Evolutionary conservation across 1,284 basidiomycete species (phyloP).

Genomic region (Tremellales sp.): DNA sequence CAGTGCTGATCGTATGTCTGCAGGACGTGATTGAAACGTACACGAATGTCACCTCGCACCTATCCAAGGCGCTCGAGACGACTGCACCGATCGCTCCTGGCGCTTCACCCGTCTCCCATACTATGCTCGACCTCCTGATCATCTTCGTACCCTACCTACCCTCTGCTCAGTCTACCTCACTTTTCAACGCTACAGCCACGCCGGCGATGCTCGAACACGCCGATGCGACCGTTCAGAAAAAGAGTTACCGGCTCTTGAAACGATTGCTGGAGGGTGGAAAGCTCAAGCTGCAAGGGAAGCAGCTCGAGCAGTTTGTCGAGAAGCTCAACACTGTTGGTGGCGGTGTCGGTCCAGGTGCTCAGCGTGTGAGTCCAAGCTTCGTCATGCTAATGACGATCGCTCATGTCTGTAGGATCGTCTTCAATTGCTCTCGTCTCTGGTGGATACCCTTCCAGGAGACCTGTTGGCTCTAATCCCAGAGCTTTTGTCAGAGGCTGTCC

Average conservation of each 20-base stretch:
- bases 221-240: conserved; percentile 91
- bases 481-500: conserved; percentile 87
- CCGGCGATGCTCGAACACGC: conserved; percentile 53
- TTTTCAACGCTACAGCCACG: conserved; percentile 57
- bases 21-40: conserved; percentile 78
- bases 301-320: conserved; percentile 56
- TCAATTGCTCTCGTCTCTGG: conserved; percentile 67
- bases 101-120: conserved; percentile 58
- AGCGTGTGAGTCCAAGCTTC: conserved; percentile 58
- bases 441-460: conserved; percentile 65
- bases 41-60: conserved; percentile 69
- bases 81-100: conserved; percentile 39
- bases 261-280: conserved; percentile 65
- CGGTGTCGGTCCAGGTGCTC: conserved; percentile 75
- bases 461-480: conserved; percentile 81
- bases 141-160: conserved; percentile 78
- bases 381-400: not conserved
- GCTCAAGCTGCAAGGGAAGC: conserved; percentile 49
- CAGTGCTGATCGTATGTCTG: conserved; percentile 3
- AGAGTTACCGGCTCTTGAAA: conserved; percentile 83
- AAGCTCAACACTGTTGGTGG: conserved; percentile 58
- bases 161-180: conserved; percentile 55
- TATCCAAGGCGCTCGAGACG: conserved; percentile 64
- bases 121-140: conserved; percentile 85
- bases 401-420: conserved; percentile 62